Conservation (phyloP, 1,284 basidiomycete species). For the Apiotrichum mycotoxinovorans region DNA sequence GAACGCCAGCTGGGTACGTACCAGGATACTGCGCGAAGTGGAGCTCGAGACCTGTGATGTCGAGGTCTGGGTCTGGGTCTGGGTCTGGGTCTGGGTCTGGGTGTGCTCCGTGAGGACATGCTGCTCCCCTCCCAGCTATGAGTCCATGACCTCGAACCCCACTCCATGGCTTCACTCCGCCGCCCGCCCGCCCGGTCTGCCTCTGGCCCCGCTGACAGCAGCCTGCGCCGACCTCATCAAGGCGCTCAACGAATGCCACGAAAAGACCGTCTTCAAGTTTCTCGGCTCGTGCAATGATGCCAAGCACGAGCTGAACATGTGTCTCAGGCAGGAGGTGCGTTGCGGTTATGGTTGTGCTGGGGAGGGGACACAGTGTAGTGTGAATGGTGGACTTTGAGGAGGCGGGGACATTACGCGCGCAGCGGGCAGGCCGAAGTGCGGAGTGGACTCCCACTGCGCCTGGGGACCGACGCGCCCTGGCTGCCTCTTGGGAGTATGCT, state of each 20-base stretch:
- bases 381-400: neutral
- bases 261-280: constrained; percentile 29
- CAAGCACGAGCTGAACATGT: constrained; percentile 68
- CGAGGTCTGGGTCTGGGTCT: neutral
- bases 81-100: neutral
- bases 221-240: constrained; percentile 45
- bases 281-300: constrained; percentile 60
- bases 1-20: constrained; percentile 42
- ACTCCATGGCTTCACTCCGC: neutral
- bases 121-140: too few species aligned
- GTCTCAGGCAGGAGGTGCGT: constrained; percentile 70
- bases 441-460: too few species aligned
- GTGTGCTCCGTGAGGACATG: neutral
- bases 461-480: too few species aligned
- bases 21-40: too few species aligned
- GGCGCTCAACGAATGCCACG: constrained; percentile 46
- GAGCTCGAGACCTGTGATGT: too few species aligned
- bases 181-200: neutral
- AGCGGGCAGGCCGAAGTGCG: too few species aligned
- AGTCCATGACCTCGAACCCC: neutral
- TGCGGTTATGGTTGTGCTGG: neutral
- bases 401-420: too few species aligned
- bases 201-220: constrained; percentile 13
- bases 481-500: too few species aligned
- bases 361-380: neutral